Base-by-base conservation (phyloP, 805 yeast species). In the Ogataea methanolica region DNA sequence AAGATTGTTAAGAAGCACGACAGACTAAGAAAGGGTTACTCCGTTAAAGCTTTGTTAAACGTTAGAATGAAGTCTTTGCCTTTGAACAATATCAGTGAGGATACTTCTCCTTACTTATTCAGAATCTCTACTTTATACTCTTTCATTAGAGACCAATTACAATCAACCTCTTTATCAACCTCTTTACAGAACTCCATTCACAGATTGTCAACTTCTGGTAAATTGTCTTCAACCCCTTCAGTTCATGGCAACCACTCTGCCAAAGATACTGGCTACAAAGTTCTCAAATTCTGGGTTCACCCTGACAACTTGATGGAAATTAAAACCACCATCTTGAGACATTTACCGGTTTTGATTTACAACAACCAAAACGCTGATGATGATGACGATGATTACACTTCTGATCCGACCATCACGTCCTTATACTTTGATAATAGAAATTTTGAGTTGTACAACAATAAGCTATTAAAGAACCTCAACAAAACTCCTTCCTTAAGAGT, bases 241-340 rank as follows among this genome's bases (percentile, higher is more conserved):
- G 59, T 68, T 8, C 50, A 64, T 8, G 42, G 51, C 9, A 44
- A 46, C 14, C 52, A 40, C 33, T 41, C 45, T 5, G 22, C 44
- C 21, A 54, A 55, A 39, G 63, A 59, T 6, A 41, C 51, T 8
- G 62, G 62, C 33, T 82, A 58, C 72, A 83, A 73, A 53, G 83
- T 88, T 15, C 82, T 84, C 68, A 89, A 88, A 69, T 92, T 92
- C 67, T 92, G 99, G 99, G 78, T 94, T 39, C 98, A 92, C 65
- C 91, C 92, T n/a, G 99, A 94, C 58, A 87, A 89, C 64, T 65
- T 94, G 63, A 91, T 92, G 97, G 98, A 92, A 70, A 96, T 91
- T 47, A 92, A 92, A 71, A 89, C 98, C n/a, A 82, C 90, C 50
- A 88, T 92, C 55, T 78, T 92, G 63, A 85, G 98, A 65, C 96